These are phyloP conservation scores for Phanerochaete sordida DNA, from an alignment of 768 basidiomycete genomes.

Conservation along the genomic window DNA sequence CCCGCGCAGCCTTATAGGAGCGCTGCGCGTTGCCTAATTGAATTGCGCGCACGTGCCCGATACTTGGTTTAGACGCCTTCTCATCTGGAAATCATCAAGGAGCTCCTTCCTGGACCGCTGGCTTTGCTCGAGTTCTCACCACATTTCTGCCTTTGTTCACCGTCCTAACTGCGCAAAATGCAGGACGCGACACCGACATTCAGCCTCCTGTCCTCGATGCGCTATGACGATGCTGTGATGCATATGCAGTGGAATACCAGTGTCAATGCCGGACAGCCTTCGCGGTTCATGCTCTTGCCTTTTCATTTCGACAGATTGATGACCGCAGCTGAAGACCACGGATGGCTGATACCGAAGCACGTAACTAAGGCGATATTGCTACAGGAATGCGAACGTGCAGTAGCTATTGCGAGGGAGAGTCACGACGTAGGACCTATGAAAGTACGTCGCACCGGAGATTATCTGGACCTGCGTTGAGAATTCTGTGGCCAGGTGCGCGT, in stretches of 20 bases:
- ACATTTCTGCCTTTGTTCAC: not conserved
- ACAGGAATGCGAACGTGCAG: slow-evolving; percentile 41
- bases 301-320: slow-evolving; percentile 60
- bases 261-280: slow-evolving; percentile 43
- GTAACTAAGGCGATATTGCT: slow-evolving; percentile 7
- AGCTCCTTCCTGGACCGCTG: not conserved
- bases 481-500: slow-evolving; percentile 48
- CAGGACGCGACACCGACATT: not conserved
- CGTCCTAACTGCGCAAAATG: not conserved
- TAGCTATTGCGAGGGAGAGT: slow-evolving; percentile 20
- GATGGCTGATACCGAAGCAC: slow-evolving; percentile 34
- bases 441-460: slow-evolving; percentile 21
- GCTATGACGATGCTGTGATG: slow-evolving; percentile 53
- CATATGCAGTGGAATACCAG: slow-evolving; percentile 52
- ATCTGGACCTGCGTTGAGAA: not conserved
- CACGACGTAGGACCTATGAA: slow-evolving; percentile 2
- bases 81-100: not conserved
- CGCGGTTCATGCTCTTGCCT: slow-evolving; percentile 56
- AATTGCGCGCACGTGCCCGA: slow-evolving; percentile 13
- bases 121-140: not conserved
- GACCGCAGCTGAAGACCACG: slow-evolving; percentile 46
- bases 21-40: slow-evolving; percentile 4
- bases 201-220: slow-evolving; percentile 48
- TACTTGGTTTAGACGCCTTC: not conserved
- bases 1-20: slow-evolving; percentile 11